Percentiles rank a stretch among this genome's conserved stretches.
These are phyloP conservation scores for Didymella arachidicola DNA, from an alignment of 2,329 filamentous ascomycete species.

Conservation along the genomic window DNA sequence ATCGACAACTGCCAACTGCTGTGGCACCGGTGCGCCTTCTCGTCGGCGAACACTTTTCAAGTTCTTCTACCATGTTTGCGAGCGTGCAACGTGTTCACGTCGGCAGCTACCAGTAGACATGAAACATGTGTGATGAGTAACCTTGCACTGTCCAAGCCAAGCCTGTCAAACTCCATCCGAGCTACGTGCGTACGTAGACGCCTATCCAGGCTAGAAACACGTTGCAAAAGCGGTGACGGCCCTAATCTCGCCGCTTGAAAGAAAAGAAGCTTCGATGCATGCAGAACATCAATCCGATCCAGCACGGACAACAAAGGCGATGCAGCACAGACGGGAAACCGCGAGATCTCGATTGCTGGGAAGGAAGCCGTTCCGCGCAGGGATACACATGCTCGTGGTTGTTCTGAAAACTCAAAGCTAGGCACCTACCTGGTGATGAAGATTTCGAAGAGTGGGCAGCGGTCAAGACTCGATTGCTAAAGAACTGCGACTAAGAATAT, in stretches of 20 bases:
- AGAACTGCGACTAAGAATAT: not conserved
- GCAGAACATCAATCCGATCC: not conserved
- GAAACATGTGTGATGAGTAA: too few species aligned
- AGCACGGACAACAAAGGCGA: not conserved
- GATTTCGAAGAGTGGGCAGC: not conserved
- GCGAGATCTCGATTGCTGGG: not conserved
- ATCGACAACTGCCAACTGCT: not conserved
- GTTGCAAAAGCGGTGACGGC: not conserved
- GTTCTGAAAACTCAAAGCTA: too few species aligned
- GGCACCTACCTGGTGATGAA: too few species aligned
- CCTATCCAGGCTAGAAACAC: not conserved
- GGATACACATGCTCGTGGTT: not conserved
- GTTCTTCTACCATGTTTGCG: too few species aligned
- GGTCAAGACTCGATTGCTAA: not conserved
- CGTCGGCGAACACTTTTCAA: not conserved
- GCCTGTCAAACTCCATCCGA: not conserved
- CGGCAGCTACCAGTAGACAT: too few species aligned
- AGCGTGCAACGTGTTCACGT: too few species aligned
- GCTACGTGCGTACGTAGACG: not conserved
- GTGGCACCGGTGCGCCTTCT: not conserved
- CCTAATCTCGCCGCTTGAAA: not conserved
- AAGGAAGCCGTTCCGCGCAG: not conserved
- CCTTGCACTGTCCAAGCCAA: too few species aligned
- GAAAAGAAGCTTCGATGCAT: not conserved
- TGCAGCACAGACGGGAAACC: not conserved